Evolutionary conservation across 2,329 filamentous ascomycete genomes (phyloP).

Genomic region (Trichoderma breve): DNA sequence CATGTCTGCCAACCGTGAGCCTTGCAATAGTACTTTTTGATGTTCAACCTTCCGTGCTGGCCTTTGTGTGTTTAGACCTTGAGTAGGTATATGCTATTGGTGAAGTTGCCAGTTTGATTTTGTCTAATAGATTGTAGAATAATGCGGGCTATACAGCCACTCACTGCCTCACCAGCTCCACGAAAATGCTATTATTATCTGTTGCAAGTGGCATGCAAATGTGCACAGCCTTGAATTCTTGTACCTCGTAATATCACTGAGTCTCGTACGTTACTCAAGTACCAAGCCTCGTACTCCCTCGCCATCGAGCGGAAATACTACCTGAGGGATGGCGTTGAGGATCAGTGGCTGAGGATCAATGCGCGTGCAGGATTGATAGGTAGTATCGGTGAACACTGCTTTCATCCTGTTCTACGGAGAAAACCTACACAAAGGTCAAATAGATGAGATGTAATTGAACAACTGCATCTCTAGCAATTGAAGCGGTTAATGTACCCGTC

Average conservation of each 20-base stretch:
- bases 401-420: neutral
- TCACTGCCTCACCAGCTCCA: neutral
- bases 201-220: neutral
- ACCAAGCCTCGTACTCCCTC: neutral
- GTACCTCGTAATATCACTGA: neutral
- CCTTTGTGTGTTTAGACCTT: neutral
- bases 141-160: neutral
- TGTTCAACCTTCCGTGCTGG: neutral
- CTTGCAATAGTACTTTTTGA: constrained; percentile 19
- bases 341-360: neutral
- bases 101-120: neutral
- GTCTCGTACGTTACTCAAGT: neutral
- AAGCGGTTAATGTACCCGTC: neutral
- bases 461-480: neutral
- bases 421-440: neutral
- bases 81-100: neutral
- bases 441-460: neutral
- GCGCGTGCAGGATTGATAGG: neutral
- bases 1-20: neutral
- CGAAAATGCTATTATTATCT: neutral
- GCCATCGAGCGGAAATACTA: neutral
- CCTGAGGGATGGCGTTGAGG: neutral
- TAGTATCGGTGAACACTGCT: neutral
- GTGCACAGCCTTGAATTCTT: neutral
- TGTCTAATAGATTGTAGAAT: neutral